Base-by-base conservation (phyloP, 176 grass and related monocot species). In the Saccharum spontaneum region DNA sequence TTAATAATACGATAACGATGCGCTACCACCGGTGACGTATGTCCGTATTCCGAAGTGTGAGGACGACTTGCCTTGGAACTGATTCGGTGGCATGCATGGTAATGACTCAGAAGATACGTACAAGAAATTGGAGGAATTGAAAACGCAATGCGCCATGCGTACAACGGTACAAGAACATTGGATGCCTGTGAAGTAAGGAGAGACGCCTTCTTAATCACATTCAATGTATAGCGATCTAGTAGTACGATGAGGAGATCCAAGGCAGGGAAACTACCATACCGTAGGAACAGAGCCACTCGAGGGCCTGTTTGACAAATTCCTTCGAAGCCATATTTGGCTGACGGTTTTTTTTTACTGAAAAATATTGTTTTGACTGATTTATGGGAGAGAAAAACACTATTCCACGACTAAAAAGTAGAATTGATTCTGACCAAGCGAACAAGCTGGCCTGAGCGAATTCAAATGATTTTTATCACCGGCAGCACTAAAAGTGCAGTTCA, bases 141-240 rank as follows among this genome's bases (percentile, higher is more conserved):
- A 30, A 17, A 57, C 50, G 18, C 20, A 34, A 39, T 38, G 23
- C 31, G 20, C 13, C 46, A 44, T 61, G 10, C 7, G 49, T 85
- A 49, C 70, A 33, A 2, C 26, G 37, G 49, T 85, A 69, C 70
- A 24, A 2, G 34, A 48, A 46, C 83, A 72, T 77, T 69, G 14
- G 87, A 70, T 70, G 8, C 48, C 61, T 39, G 11, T 2, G 55
- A 38, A 71, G 62, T 76, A 33, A 76, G 75, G 77, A 67, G 44
- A 73, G 0, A 23, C 12, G 15, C 40, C 68, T 34, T 40, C 87
- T 16, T 77, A 28, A 44, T 65, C 48, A 18, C 17, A 54, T 67
- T 81, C 22, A 75, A 67, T 55, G 69, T 4, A 28, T 4, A 28
- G 28, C 28, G 28, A 28, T 28, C 28, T 28, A 28, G 28, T 28